Percentiles rank a stretch among this genome's conserved stretches.
phyloP scores from a whole-genome alignment of 257 asterid genomes.

The Nicotiana knightiana region DNA sequence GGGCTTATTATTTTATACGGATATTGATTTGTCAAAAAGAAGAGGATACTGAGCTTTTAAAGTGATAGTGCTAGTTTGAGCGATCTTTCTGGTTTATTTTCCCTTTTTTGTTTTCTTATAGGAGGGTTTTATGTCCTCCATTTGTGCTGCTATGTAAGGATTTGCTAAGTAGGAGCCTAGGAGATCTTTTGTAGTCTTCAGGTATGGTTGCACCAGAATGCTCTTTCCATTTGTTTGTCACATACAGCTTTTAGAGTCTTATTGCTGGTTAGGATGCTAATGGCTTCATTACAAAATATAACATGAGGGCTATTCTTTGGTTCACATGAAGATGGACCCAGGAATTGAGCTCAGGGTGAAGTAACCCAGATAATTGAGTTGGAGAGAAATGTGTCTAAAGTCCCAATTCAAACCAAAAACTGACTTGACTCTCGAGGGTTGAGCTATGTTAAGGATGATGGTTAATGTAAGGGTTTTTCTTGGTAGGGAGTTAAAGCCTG shows the following conservation, averaged over 20 bases:
- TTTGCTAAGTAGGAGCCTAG: background rate
- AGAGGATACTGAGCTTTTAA: background rate
- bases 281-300: constrained; percentile 7
- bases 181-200: background rate
- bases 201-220: background rate
- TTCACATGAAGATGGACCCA: background rate
- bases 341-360: background rate
- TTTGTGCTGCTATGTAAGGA: background rate
- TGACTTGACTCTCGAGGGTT: background rate
- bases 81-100: background rate
- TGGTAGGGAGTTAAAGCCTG: background rate
- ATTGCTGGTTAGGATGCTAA: background rate
- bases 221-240: background rate
- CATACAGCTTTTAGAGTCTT: background rate
- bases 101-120: background rate
- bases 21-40: background rate
- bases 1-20: background rate
- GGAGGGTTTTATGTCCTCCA: background rate
- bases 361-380: background rate
- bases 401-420: background rate
- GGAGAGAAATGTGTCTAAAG: background rate
- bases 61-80: background rate
- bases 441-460: background rate
- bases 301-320: background rate
- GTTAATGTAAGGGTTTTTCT: background rate